Conservation (phyloP, 306 rosid genomes). For the Boehmeria nivea region DNA sequence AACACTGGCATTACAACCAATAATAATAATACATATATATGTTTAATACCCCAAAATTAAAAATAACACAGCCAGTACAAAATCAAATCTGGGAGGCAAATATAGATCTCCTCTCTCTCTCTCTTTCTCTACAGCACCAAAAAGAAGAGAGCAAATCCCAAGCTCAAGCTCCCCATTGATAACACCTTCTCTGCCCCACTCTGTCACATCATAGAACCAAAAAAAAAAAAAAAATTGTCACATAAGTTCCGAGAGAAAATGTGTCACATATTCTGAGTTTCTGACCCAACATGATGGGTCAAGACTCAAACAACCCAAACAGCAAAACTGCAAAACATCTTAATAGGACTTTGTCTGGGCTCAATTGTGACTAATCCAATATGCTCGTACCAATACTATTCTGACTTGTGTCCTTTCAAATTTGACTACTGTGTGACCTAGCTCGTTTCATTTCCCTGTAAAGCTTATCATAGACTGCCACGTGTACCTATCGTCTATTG, state of each 20-base stretch:
- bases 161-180: slow-evolving; percentile 43
- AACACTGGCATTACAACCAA: slow-evolving; percentile 14
- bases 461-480: neutral
- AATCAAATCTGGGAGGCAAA: slow-evolving; percentile 6
- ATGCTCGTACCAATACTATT: neutral
- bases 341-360: no score
- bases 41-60: slow-evolving; percentile 18
- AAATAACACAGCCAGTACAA: slow-evolving; percentile 15
- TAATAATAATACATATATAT: slow-evolving; percentile 6
- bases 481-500: no score
- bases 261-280: no score
- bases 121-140: slow-evolving; percentile 41
- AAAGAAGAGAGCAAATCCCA: slow-evolving; percentile 46
- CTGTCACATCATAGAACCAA: slow-evolving; percentile 42
- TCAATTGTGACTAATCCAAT: no score
- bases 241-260: no score
- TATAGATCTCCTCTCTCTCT: no score
- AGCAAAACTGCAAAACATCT: no score
- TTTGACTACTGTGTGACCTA: neutral
- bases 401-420: neutral
- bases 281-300: neutral
- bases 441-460: no score
- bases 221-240: no score
- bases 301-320: no score
- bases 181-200: slow-evolving; percentile 68